A percentile compares a stretch with the other conserved stretches of the same genome.
phyloP scores from a whole-genome alignment of 2,329 filamentous ascomycete species.

The Fusarium albidum region DNA sequence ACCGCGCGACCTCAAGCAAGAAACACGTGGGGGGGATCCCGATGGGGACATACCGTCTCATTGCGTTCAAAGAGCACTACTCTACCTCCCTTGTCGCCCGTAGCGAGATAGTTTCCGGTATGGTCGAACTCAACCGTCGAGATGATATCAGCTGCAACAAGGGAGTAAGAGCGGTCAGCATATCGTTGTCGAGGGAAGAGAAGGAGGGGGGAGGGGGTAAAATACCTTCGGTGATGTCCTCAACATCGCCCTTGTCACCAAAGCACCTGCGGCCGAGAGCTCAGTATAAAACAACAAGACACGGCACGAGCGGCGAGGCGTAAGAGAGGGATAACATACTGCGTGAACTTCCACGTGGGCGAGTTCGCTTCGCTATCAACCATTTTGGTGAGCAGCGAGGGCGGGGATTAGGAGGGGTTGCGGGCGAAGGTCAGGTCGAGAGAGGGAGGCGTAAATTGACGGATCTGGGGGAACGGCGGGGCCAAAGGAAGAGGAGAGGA shows the following conservation, averaged over 20 bases:
- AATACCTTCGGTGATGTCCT: conserved; percentile 96
- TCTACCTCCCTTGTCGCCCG: conserved; percentile 87
- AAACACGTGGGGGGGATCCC: conserved; percentile 1
- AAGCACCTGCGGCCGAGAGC: conserved; percentile 76
- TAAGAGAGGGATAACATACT: conserved; percentile 68
- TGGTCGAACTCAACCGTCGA: conserved; percentile 92
- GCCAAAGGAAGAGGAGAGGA: conserved; percentile 30
- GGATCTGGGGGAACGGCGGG: conserved; percentile 30
- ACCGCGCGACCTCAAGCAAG: not conserved
- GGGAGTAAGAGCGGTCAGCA: conserved; percentile 36
- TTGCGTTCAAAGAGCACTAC: conserved; percentile 92
- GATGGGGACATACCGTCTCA: conserved; percentile 76
- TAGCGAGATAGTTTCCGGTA: conserved; percentile 87
- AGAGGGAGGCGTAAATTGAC: conserved; percentile 31
- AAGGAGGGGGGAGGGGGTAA: conserved; percentile 24
- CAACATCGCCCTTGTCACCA: conserved; percentile 98
- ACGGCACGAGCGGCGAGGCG: conserved; percentile 2
- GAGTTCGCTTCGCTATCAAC: conserved; percentile 93
- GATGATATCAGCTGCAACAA: conserved; percentile 79
- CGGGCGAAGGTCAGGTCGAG: conserved; percentile 37
- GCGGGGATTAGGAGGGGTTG: conserved; percentile 38
- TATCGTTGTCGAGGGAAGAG: conserved; percentile 15
- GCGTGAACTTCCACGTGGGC: conserved; percentile 99
- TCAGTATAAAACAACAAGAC: conserved; percentile 27
- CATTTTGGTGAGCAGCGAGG: conserved; percentile 71